Evolutionary conservation across 1,139 yeast species (phyloP), one percentile per base, ranked within the genome.

Genomic region (Groenewaldozyma sp.): DNA sequence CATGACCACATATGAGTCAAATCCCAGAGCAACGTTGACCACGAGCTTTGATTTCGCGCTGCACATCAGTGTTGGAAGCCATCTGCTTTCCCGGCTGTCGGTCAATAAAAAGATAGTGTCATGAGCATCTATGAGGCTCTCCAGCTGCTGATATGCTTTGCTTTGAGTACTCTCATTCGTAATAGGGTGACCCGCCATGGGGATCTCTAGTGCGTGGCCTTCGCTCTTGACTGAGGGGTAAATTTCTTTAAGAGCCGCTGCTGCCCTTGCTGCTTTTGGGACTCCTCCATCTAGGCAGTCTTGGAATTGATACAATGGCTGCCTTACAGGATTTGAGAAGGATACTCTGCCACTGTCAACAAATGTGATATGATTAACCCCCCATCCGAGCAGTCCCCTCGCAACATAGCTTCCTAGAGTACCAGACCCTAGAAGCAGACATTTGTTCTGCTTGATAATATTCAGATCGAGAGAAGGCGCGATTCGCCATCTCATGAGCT

Each of bases 401-500:
- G 94, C 74, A 7, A 91, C 93, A 55, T 88, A 87, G 46, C 94
- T 82, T 0, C 98, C 99, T 11, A 93, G 68, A 2, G 99, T 93
- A 3, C 99, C 99, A 0, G 98, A 84, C 0, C 99, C 99, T n/a
- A 91, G 68, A 14, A 91, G 64, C 34, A 91, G 62, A 28, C 88
- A 82, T 47, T 70, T 78, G 20, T 80, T 73, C 11, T 62, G 45
- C 46, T 75, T 74, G 20, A 91, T 66, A 1, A 64, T 56, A 5
- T 82, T 87, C 38, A 91, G 66, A 53, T 91, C 73, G 5, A 91
- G 58, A 7, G 76, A 72, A 0, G 98, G 97, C 1, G 87, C 88
- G 22, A 91, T 74, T 50, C 98, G 71, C 99, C 99, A 91, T 59
- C 87, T 87, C 98, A 91, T 93, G 34, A 91, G 67, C 60, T 83